Conservation (phyloP, 2,329 filamentous ascomycete species). For the Rachicladosporium sp. region DNA sequence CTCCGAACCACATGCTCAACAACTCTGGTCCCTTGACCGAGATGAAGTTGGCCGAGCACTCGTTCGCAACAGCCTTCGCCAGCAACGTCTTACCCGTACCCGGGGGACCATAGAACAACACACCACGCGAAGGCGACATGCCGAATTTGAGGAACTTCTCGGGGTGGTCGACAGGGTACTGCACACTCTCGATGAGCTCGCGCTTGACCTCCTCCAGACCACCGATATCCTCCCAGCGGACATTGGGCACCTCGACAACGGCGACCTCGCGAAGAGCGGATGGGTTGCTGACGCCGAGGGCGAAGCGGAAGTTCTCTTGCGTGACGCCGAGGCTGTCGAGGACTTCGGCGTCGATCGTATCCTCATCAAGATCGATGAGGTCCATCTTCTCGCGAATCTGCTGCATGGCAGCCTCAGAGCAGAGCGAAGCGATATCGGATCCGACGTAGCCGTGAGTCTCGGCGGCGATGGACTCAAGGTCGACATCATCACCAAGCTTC, state of each 20-base stretch:
- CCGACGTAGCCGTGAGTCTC: slow-evolving; percentile 99
- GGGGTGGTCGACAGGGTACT: slow-evolving; percentile 97
- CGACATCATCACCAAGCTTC: slow-evolving; percentile 95
- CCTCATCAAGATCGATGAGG: slow-evolving; percentile 94
- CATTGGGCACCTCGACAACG: slow-evolving; percentile 97
- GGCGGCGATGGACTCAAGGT: slow-evolving; percentile 88
- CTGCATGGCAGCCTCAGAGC: slow-evolving; percentile 98
- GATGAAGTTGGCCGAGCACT: slow-evolving; percentile 99
- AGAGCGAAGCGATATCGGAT: slow-evolving; percentile 95
- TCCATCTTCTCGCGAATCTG: slow-evolving; percentile 99
- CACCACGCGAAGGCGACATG: slow-evolving; percentile 92
- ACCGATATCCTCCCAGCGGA: slow-evolving; percentile 99
- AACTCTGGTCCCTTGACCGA: slow-evolving; percentile 97
- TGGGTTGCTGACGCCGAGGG: slow-evolving; percentile 94
- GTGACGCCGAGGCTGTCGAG: slow-evolving; percentile 96
- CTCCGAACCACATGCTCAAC: slow-evolving; percentile 99
- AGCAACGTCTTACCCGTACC: slow-evolving; percentile 99
- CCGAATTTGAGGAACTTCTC: slow-evolving; percentile 99
- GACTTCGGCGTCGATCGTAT: slow-evolving; percentile 97
- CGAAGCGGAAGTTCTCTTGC: slow-evolving; percentile 99
- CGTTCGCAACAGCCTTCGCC: slow-evolving; percentile 98
- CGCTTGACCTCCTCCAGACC: slow-evolving; percentile 97
- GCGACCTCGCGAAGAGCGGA: slow-evolving; percentile 97
- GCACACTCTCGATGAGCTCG: slow-evolving; percentile 96
- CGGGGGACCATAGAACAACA: slow-evolving; percentile 95